phyloP scores from a whole-genome alignment of 2,329 filamentous ascomycete genomes.

The Colletotrichum incanum region DNA sequence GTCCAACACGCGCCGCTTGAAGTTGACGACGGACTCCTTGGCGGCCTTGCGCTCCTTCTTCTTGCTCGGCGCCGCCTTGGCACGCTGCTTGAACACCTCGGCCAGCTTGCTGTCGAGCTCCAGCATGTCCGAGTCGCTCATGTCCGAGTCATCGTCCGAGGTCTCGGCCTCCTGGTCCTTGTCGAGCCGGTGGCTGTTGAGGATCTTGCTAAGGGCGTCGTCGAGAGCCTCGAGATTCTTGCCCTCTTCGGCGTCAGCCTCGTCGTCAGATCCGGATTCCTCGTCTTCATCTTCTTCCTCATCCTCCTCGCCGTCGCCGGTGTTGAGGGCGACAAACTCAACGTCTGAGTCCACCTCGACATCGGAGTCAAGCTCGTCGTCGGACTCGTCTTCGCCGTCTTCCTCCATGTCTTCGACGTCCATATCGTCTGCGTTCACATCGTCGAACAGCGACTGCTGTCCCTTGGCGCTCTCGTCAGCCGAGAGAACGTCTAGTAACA shows the following conservation, averaged over 20 bases:
- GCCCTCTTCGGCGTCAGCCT: conserved; percentile 59
- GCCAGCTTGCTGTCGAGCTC: conserved; percentile 86
- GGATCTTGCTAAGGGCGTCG: conserved; percentile 82
- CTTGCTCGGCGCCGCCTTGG: conserved; percentile 73
- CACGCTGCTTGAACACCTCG: conserved; percentile 86
- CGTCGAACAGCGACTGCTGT: conserved; percentile 87
- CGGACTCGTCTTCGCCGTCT: conserved; percentile 60
- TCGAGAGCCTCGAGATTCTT: conserved; percentile 71
- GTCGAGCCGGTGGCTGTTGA: conserved; percentile 79
- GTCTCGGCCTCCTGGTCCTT: conserved; percentile 70
- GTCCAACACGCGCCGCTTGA: conserved; percentile 95
- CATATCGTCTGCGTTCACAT: conserved; percentile 66
- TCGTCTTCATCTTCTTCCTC: conserved; percentile 62
- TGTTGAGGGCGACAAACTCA: conserved; percentile 62
- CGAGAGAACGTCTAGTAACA: conserved; percentile 77
- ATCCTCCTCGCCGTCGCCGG: conserved; percentile 60
- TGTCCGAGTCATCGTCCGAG: conserved; percentile 80
- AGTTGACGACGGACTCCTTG: conserved; percentile 90
- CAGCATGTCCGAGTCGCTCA: conserved; percentile 98
- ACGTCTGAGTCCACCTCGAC: conserved; percentile 66
- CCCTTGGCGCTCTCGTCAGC: conserved; percentile 87
- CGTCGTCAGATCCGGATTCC: conserved; percentile 59
- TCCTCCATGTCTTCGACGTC: conserved; percentile 56
- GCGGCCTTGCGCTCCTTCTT: conserved; percentile 91
- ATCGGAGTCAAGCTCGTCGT: conserved; percentile 59